Evolutionary conservation across 139 green algal species (phyloP), one percentile per base, ranked within the genome.

Genomic region (Gonium pectorale): DNA sequence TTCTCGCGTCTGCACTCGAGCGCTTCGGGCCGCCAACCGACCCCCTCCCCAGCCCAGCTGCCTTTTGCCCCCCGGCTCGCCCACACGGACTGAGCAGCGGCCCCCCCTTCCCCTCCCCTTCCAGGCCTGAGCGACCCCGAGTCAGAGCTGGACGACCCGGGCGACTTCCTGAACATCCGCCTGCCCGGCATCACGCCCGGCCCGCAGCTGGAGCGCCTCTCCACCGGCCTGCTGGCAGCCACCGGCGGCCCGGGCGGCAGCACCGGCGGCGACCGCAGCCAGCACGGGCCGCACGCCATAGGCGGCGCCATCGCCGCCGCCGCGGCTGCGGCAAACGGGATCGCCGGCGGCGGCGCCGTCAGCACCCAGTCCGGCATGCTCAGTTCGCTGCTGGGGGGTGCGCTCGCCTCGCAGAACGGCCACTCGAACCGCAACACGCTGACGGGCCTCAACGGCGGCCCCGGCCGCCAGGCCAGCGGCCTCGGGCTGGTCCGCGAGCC

Each of bases 151-250:
- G 75, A 82, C 43, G 75, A 82, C 59, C 75, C 75, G 0, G 75
- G 75, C 3, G 60, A 71, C 59, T 82, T 82, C 59, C 75, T 82
- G 13, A 46, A 60, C 75, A 71, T 82, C 59, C 75, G 75, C 40
- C 11, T 82, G 75, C 75, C 59, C 3, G 75, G 59, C 41, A 44
- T 26, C n/a, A 24, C 24, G 59, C n/a, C 35, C 38, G 21, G 33
- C 22, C 38, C 59, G n/a, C 59, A 82, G 40, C 75, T 84, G 24
- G 78, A 84, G 78, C 78, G 78, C 64, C 78, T 84, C 37, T 64
- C 62, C 9, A 84, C 78, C 7, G 78, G 62, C 21, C 63, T 84
- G 56, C 78, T 84, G 3, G 51, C 52, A 13, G 40, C 64, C 6
- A 84, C 78, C 1, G 40, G 67, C 21, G 43, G 68, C 29, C 43